Base-by-base conservation (phyloP, 2,329 filamentous ascomycete genomes). In the Epichloe gansuensis region DNA sequence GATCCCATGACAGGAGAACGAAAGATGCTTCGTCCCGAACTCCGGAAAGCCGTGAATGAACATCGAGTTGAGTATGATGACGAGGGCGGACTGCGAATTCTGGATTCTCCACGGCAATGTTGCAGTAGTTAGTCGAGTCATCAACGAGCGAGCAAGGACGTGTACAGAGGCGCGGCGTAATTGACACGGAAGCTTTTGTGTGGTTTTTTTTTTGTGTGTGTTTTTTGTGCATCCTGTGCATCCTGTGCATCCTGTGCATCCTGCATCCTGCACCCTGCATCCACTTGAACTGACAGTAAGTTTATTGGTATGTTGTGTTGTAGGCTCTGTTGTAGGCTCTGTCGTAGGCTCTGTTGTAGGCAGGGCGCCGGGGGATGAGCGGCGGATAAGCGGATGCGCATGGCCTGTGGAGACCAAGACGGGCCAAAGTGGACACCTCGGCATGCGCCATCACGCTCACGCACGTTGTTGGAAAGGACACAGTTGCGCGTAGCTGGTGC, bases 1-100 rank as follows among this genome's bases (percentile, higher is more conserved):
- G 78, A 94, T 68, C 80, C 81, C 1, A 65, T 71, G 31, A 89
- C 84, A 0, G 89, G 88, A 1, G 74, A 83, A 48, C 77, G 74
- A 55, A 69, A 71, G 27, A 67, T 76, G 27, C 71, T 85, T 8
- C 61, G 71, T 2, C 70, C 70, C 27, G 74, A 77, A 45, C 63
- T 85, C 66, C 70, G 75, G 58, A 67, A 63, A 49, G 80, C 78
- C 35, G 82, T 83, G 3, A 68, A 78, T 49, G 73, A 77, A 53
- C 75, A 78, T 1, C 68, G 78, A 43, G 77, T 85, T 53, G 72
- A 70, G 39, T 81, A 77, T 56, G 75, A 81, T 53, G 68, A 73
- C n/a, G 54, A 52, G 1, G 78, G 78, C 0, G 67, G 66, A 5
- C 58, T 81, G 57, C 66, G 64, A 52, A 75, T 79, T 40, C 11